Evolutionary conservation across 768 basidiomycete genomes (phyloP), one percentile per base, ranked within the genome.

Genomic region (Termitomyces sp.): DNA sequence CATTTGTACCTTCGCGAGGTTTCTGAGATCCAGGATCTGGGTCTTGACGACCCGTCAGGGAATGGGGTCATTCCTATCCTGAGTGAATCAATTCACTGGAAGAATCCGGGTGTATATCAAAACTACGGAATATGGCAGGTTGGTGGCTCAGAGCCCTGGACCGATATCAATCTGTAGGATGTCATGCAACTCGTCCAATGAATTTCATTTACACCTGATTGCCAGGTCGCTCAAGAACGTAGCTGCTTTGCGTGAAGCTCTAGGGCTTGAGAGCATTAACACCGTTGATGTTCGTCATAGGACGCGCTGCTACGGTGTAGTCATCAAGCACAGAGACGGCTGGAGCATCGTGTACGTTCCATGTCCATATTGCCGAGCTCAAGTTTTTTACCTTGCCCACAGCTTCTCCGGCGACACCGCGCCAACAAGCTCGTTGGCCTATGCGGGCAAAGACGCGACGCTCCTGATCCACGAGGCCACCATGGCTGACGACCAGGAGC

Each of bases 391-490:
- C 55, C 36, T 26, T 47, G 33, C 26, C n/a, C 45, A 39, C 36
- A 96, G 94, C 22, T 98, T 90, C 67, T 98, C 96, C 4, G 95
- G 87, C 5, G 96, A 98, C 69, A 98, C 95, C 1, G 77, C 81
- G 67, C 94, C 96, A 0, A 82, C 86, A 9, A 74, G 86, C 12
- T 76, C 75, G 28, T 75, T 98, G 4, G 82, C 87, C 24, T 68
- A 76, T 45, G 85, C 83, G 0, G 95, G 90, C 0, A 65, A 75
- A 58, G 66, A 72, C 44, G 87, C 89, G 0, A 93, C 93, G 0
- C 73, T 98, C 1, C 77, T 98, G 42, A 94, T 98, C 33, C 96
- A 98, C 65, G 96, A 98, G 69, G 92, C 95, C 0, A 94, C 94
- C 3, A 87, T 98, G 81, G 90, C 85, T 1, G 90, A 98, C 64